Base-by-base conservation (phyloP, 2,329 filamentous ascomycete species). In the Allantophomopsis cytisporea region DNA sequence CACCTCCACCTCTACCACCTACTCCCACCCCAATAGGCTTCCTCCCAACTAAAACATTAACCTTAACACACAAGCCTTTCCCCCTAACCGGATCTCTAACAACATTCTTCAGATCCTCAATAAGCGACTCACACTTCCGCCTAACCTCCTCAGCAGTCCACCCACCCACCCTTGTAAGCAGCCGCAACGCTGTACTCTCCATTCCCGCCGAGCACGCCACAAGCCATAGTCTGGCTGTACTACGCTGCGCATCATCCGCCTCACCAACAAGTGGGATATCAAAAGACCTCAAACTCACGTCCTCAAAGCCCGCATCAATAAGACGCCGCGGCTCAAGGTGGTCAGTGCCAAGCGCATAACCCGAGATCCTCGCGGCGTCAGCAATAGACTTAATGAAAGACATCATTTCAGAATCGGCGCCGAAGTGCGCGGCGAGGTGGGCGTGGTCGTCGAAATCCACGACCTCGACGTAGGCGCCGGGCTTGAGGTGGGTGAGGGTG, bases 231-330 rank as follows among this genome's bases (percentile, higher is more conserved):
- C 50, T 50, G 2, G 50, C 54, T 12, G 49, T 42, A 13, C 40
- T 44, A 17, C 43, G 42, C 8, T 43, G 45, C 14, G 50, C 45
- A 8, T 47, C 47, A 35, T 62, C 55, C 7, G 53, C 50, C 1
- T 43, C 35, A 0, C 58, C 58, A 7, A 52, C 40, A 14, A 52
- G 42, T 0, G 55, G 53, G 15, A 55, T 50, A 1, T 36, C 31
- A 34, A 44, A 47, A 7, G 44, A 46, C 13, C 31, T 38, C 12
- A 62, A 43, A 4, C 41, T 39, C 1, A 69, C 58, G 43, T 67
- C 59, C 4, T 58, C 58, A 45, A 69, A 69, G 2, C 66, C 66
- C 7, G 54, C 51, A 14, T 53, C 44, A 13, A 39, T 40, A 8
- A 65, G 52, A 35, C 43, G 45, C 7, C 52, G 38, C 2, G 45